Evolutionary conservation across 2,329 filamentous ascomycete species (phyloP), one percentile per base, ranked within the genome.

Genomic region (Claviceps purpurea): DNA sequence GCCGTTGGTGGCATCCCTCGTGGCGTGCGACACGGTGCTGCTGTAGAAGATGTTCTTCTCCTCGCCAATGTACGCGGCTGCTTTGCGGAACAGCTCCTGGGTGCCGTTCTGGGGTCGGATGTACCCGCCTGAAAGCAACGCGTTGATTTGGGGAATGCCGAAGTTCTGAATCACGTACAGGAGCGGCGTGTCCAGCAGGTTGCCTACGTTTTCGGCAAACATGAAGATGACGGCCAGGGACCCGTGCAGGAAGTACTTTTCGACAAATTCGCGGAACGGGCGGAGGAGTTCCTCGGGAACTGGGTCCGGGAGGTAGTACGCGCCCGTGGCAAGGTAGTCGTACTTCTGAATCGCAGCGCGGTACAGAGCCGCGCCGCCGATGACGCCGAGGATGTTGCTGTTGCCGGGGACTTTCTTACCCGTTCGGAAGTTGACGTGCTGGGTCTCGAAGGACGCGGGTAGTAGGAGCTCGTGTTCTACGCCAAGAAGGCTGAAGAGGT

Each of bases 241-340:
- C 16, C 62, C 64, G 20, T 63, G 57, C 5, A 77, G 59, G 26
- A 62, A 56, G 56, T 73, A 65, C 55, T 73, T 72, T 18, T 63
- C 57, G 6, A 71, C 59, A 50, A 73, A 73, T 7, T 71, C 62
- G 1, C 68, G 65, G 40, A 69, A 74, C 0, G 71, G 65, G 0
- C 70, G 56, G 5, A 70, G 56, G 0, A 77, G 60, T 43, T 75
- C 73, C 34, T 68, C 64, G 0, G 73, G 73, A 0, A 75, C 67
- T 6, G 66, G 64, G n/a, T 67, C 56, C 0, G 73, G 71, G 0
- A 78, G 61, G 45, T 69, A 13, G 13, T 54, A 58, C 1, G 37
- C 24, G 8, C 52, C 54, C 10, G 47, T n/a, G 22, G 20, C 34
- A 11, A 53, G 47, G 26, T 46, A 56, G 43, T 20, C 20, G 44